Evolutionary conservation across 495 filamentous ascomycete genomes (phyloP).

Genomic region (Staphylotrichum tortipilum): DNA sequence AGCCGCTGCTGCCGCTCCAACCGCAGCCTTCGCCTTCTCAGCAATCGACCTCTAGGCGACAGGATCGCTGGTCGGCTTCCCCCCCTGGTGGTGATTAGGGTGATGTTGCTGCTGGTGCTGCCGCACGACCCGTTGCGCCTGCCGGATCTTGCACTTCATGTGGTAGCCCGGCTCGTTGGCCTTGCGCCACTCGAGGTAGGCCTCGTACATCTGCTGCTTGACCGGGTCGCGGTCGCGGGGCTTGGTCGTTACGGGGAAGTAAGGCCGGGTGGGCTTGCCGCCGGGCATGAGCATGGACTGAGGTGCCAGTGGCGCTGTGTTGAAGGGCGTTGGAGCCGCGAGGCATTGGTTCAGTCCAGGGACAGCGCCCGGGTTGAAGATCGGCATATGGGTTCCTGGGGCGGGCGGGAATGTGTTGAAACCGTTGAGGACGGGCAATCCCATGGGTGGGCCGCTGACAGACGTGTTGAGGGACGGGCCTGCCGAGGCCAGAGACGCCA

Average conservation of each 20-base stretch:
- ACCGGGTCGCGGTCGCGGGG: conserved; percentile 27
- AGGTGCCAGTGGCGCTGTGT: neutral
- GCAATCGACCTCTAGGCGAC: conserved; percentile 18
- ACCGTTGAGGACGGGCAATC: neutral
- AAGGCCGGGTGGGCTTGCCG: conserved; percentile 15
- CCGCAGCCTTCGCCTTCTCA: conserved; percentile 24
- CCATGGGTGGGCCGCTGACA: neutral
- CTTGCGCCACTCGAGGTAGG: conserved; percentile 35
- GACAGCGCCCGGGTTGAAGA: neutral
- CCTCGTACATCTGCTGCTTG: conserved; percentile 36
- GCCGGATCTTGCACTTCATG: conserved; percentile 33
- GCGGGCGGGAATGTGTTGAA: conserved; percentile 8
- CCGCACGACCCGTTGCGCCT: conserved; percentile 31
- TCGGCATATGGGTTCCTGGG: neutral
- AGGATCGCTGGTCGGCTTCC: neutral
- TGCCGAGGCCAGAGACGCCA: neutral
- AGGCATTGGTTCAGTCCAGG: neutral
- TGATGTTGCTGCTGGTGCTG: conserved; percentile 10
- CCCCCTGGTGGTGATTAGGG: too few relatives aligned
- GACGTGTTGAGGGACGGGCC: neutral
- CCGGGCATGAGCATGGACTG: conserved; percentile 4
- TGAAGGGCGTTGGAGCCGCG: neutral
- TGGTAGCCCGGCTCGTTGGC: conserved; percentile 33
- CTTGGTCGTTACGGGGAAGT: conserved; percentile 27
- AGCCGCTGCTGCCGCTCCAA: conserved; percentile 8